Evolutionary conservation across 78 protist genomes (phyloP), one percentile per base, ranked within the genome.

Genomic region (Cavenderia fasciculata): DNA sequence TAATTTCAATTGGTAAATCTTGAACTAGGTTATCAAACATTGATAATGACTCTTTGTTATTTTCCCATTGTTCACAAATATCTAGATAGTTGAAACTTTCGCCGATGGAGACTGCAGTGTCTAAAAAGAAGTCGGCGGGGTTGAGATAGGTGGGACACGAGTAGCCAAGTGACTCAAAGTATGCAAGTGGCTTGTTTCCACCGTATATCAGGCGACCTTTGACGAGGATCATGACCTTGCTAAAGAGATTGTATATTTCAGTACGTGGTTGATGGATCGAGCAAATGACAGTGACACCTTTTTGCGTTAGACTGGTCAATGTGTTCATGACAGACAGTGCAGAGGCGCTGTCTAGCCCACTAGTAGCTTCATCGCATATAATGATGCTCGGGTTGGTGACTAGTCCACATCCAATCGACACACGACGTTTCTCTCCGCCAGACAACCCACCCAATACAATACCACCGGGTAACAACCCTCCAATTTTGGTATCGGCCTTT

Each of bases 401-500:
- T 66, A 85, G 33, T 21, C 74, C 56, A 4, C 68, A 69, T 31
- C 74, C 56, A 25, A 85, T 85, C 8, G 74, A 69, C 10, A 85
- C 6, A 27, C 91, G 25, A 49, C 69, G 66, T 27, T 56, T 85
- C 49, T 85, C 91, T 27, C 91, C 91, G 47, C 91, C 91, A 2
- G 79, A 69, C 33, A 66, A 40, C 46, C 91, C 91, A 12, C 91
- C 0, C 7, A 69, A 5, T 47, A 34, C 43, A 44, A 69, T 71
- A 18, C 68, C 56, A 49, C 91, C 89, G 0, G 84, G 79, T 33
- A 77, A 19, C 12, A 61, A 19, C 10, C 78, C 78, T n/a, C 86
- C 78, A 34, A 77, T 59, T 34, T 56, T 63, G 10, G 74, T 27
- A 46, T 86, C 65, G 11, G n/a, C 25, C 43, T 43, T 76, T 0